phyloP scores from a whole-genome alignment of 768 basidiomycete species.

The Suillus subaureus region DNA sequence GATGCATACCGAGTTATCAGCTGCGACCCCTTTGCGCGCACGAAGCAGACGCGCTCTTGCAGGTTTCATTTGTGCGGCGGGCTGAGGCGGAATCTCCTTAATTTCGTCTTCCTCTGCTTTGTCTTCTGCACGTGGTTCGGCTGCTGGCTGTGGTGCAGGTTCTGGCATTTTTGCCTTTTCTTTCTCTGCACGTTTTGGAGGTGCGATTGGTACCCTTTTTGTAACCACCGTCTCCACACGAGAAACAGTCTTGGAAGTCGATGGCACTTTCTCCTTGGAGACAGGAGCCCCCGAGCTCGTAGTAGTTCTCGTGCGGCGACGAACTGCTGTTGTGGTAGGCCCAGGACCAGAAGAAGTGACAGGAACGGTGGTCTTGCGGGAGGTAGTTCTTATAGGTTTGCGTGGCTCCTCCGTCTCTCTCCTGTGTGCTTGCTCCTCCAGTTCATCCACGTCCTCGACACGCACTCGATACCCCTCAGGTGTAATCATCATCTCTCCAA shows the following conservation, averaged over 20 bases:
- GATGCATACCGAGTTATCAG: constrained; percentile 1
- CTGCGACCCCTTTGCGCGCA: not conserved
- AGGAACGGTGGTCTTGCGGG: constrained; percentile 2
- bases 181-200: constrained; percentile 7
- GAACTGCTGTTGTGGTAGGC: constrained; percentile 14
- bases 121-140: not conserved
- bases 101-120: not conserved
- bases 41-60: not conserved
- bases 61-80: not conserved
- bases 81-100: not conserved
- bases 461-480: constrained; percentile 25
- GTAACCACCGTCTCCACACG: constrained; percentile 1
- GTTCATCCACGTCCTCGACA: constrained; percentile 10
- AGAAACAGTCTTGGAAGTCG: not conserved
- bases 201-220: constrained; percentile 9
- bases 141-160: constrained; percentile 5
- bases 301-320: constrained; percentile 27
- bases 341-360: constrained; percentile 1
- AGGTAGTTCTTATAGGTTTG: not conserved
- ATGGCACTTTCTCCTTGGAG: not conserved
- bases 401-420: constrained; percentile 12
- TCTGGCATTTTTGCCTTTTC: constrained; percentile 3
- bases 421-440: constrained; percentile 12
- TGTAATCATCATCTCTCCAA: constrained; percentile 34
- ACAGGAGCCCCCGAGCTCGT: not conserved